Conservation (phyloP, 768 basidiomycete species). For the Pulveroboletus sp. region DNA sequence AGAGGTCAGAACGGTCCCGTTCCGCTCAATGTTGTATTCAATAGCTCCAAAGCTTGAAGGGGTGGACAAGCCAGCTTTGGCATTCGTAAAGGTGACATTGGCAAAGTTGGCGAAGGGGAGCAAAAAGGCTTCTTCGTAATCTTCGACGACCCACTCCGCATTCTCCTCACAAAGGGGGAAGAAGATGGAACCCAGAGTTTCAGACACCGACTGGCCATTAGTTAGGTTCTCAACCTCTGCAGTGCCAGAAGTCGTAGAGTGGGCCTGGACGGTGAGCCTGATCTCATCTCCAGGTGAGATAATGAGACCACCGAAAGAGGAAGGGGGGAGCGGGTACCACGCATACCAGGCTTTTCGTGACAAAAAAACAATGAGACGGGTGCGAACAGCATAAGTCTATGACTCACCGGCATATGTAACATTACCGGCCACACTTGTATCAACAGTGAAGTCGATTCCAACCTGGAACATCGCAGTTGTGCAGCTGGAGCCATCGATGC, state of each 20-base stretch:
- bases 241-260: too few species aligned
- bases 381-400: too few species aligned
- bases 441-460: too few species aligned
- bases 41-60: neutral
- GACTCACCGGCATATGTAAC: too few species aligned
- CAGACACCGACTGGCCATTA: neutral
- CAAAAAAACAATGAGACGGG: too few species aligned
- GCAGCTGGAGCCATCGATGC: too few species aligned
- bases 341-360: constrained; percentile 1
- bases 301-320: neutral
- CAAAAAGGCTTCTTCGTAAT: neutral
- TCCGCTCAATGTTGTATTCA: neutral
- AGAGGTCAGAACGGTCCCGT: neutral
- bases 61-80: neutral
- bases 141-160: constrained; percentile 3
- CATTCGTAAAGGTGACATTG: neutral
- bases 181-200: neutral
- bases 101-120: neutral
- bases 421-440: too few species aligned
- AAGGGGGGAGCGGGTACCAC: neutral
- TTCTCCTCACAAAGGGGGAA: neutral
- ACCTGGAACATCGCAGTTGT: too few species aligned
- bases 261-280: neutral
- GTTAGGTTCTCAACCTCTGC: constrained; percentile 1
- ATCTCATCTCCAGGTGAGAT: neutral